A percentile compares a stretch with the other conserved stretches of the same genome.
Conservation (phyloP, 306 rosid genomes). For the Pterocarpus santalinus region DNA sequence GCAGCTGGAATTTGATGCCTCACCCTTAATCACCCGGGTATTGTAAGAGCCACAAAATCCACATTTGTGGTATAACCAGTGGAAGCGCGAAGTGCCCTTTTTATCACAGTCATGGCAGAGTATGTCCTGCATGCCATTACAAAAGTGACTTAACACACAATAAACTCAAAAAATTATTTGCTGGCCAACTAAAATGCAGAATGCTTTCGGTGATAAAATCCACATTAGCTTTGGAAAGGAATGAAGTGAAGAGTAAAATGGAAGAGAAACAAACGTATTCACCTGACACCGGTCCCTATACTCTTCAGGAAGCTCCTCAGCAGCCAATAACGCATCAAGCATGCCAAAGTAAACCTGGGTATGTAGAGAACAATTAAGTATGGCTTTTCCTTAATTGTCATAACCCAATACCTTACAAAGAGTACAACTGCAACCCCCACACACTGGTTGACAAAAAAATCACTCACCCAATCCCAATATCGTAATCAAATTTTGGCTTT, state of each 20-base stretch:
- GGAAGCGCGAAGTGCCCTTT: constrained; percentile 85
- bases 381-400: background rate
- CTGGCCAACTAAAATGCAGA: constrained; percentile 18
- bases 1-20: constrained; percentile 61
- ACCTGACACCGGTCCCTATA: constrained; percentile 88
- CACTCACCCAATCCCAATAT: background rate
- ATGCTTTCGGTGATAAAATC: constrained; percentile 31
- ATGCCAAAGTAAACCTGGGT: constrained; percentile 95
- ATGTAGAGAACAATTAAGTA: constrained; percentile 45
- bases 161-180: background rate
- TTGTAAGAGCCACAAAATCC: constrained; percentile 91
- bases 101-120: constrained; percentile 90
- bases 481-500: constrained; percentile 1
- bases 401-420: constrained; percentile 11
- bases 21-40: constrained; percentile 86
- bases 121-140: constrained; percentile 73
- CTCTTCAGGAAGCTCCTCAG: constrained; percentile 98
- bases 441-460: background rate
- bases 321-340: constrained; percentile 97
- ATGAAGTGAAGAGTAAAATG: constrained; percentile 35
- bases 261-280: constrained; percentile 30
- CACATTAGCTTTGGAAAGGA: constrained; percentile 44
- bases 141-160: constrained; percentile 39
- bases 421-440: background rate
- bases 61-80: constrained; percentile 97